Conservation (phyloP, 108 stramenopile species). For the Fragilariopsis cylindrus region DNA sequence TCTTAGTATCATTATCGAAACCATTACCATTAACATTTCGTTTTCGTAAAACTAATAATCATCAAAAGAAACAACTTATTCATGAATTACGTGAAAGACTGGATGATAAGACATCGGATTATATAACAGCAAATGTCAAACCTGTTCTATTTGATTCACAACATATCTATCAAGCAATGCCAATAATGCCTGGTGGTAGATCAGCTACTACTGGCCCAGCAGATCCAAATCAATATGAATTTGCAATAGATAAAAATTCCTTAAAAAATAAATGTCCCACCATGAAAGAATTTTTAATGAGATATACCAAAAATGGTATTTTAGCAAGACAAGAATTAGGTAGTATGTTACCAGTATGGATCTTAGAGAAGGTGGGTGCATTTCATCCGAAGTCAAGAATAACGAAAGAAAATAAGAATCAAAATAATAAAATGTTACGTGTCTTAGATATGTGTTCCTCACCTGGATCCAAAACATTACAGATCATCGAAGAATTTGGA, state of each 20-base stretch:
- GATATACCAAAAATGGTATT: slow-evolving; percentile 46
- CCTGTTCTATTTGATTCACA: background rate
- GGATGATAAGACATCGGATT: background rate
- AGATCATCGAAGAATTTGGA: slow-evolving; percentile 67
- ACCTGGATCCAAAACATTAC: slow-evolving; percentile 88
- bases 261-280: slow-evolving; percentile 42
- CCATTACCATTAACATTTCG: slow-evolving; percentile 46
- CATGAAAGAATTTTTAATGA: slow-evolving; percentile 55
- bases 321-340: slow-evolving; percentile 83
- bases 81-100: background rate
- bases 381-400: background rate
- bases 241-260: slow-evolving; percentile 35
- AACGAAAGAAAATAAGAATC: slow-evolving; percentile 10
- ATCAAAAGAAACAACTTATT: background rate
- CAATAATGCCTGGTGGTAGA: background rate
- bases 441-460: slow-evolving; percentile 85
- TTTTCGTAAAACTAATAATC: slow-evolving; percentile 17
- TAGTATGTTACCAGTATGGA: slow-evolving; percentile 72
- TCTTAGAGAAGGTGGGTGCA: slow-evolving; percentile 26
- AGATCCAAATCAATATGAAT: background rate
- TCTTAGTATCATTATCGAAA: slow-evolving; percentile 24
- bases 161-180: slow-evolving; percentile 14
- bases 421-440: slow-evolving; percentile 14
- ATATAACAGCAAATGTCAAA: background rate
- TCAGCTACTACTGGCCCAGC: background rate